Evolutionary conservation across 2,329 filamentous ascomycete genomes (phyloP).

Genomic region (Talaromyces sp.): DNA sequence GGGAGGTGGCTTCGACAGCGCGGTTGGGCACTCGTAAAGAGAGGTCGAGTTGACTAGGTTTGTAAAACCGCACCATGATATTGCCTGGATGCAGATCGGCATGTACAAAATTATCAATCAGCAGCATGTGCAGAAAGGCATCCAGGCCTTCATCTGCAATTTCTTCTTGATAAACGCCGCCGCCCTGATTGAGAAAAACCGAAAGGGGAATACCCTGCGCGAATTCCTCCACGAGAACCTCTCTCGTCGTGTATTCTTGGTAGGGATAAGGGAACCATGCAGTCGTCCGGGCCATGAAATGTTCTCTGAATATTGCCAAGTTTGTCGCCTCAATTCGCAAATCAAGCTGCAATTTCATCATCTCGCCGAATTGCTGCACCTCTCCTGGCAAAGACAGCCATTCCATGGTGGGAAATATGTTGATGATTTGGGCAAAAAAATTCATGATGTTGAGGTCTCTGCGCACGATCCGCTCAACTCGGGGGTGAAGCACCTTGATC

Average conservation of each 20-base stretch:
- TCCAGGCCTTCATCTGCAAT: constrained; percentile 94
- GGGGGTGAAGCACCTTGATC: constrained; percentile 90
- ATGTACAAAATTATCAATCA: constrained; percentile 96
- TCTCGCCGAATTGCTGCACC: constrained; percentile 87
- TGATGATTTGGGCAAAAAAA: constrained; percentile 79
- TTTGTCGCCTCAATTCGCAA: constrained; percentile 92
- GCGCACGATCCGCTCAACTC: constrained; percentile 82
- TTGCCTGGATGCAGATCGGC: constrained; percentile 95
- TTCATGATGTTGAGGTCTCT: constrained; percentile 90
- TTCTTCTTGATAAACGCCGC: constrained; percentile 85
- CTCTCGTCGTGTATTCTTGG: constrained; percentile 82
- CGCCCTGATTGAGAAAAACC: constrained; percentile 85
- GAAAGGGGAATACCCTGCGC: constrained; percentile 88
- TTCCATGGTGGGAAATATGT: constrained; percentile 86
- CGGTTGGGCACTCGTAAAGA: constrained; percentile 43
- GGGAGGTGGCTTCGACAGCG: constrained; percentile 36
- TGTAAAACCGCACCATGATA: constrained; percentile 99
- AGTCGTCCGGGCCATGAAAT: constrained; percentile 83
- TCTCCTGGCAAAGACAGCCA: constrained; percentile 96
- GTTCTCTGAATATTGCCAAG: constrained; percentile 74
- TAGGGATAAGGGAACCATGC: constrained; percentile 98
- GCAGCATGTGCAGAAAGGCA: constrained; percentile 90
- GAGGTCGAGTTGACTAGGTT: constrained; percentile 66
- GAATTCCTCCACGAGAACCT: constrained; percentile 91
- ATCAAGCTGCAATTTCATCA: constrained; percentile 98